phyloP scores from a whole-genome alignment of 1,284 basidiomycete genomes.

The Papiliotrema terrestris region DNA sequence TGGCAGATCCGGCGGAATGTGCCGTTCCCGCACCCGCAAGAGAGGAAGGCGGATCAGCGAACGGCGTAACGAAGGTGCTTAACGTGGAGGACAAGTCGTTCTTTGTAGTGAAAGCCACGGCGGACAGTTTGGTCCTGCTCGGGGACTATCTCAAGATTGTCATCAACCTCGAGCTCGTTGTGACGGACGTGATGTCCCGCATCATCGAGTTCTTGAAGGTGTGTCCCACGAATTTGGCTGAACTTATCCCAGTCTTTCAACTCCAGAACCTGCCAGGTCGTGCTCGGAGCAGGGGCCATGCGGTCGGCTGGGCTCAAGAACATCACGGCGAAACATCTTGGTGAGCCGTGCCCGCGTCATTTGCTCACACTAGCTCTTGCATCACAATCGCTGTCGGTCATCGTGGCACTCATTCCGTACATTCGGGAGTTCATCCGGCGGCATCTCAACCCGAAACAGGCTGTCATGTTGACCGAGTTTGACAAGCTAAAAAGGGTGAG shows the following conservation, averaged over 20 bases:
- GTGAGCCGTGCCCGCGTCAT: constrained; percentile 50
- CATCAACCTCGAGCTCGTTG: constrained; percentile 80
- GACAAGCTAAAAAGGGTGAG: constrained; percentile 92
- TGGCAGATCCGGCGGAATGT: constrained; percentile 72
- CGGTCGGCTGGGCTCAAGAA: constrained; percentile 94
- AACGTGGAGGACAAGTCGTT: constrained; percentile 78
- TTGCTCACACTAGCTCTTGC: constrained; percentile 66
- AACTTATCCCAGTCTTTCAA: constrained; percentile 68
- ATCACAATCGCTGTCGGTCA: constrained; percentile 88
- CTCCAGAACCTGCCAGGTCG: constrained; percentile 96
- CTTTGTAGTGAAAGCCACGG: constrained; percentile 81
- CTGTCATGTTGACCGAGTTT: constrained; percentile 95
- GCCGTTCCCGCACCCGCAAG: constrained; percentile 43
- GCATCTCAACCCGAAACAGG: constrained; percentile 87
- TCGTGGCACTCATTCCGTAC: constrained; percentile 94
- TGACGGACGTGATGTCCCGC: constrained; percentile 89
- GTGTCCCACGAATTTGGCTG: constrained; percentile 5
- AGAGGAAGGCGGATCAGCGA: constrained; percentile 3
- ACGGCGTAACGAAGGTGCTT: constrained; percentile 58
- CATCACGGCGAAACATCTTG: constrained; percentile 96
- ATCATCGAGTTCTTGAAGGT: constrained; percentile 91
- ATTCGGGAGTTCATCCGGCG: constrained; percentile 89
- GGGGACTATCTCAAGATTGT: constrained; percentile 85
- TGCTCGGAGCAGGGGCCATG: constrained; percentile 96
- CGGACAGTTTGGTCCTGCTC: constrained; percentile 70